These are phyloP conservation scores for Botryotinia convoluta DNA, from an alignment of 2,329 filamentous ascomycete genomes.

Conservation along the genomic window DNA sequence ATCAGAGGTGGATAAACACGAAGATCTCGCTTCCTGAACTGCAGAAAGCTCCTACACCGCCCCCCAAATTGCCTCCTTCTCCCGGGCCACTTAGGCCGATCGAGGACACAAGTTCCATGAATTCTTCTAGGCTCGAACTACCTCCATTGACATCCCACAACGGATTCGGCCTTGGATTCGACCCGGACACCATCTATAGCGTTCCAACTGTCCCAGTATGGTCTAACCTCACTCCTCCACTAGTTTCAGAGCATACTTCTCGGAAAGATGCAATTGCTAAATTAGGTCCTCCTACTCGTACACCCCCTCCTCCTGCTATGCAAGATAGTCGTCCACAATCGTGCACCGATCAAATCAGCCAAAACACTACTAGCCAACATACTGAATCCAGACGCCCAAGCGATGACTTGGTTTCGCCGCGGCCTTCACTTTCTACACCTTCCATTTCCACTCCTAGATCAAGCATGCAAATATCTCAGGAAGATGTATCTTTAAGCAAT, in stretches of 20 bases:
- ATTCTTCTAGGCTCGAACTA: slow-evolving; percentile 26
- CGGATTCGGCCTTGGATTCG: slow-evolving; percentile 29
- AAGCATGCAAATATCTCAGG: slow-evolving; percentile 19
- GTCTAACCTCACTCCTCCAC: slow-evolving; percentile 31
- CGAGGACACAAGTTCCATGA: slow-evolving; percentile 18
- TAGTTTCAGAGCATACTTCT: slow-evolving; percentile 22
- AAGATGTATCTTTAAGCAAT: slow-evolving; percentile 10
- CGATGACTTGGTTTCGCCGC: slow-evolving; percentile 35
- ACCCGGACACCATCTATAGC: slow-evolving; percentile 24
- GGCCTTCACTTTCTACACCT: slow-evolving; percentile 35
- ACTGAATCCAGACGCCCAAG: slow-evolving; percentile 35
- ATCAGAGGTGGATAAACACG: slow-evolving; percentile 18
- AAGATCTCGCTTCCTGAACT: slow-evolving; percentile 31
- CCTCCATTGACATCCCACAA: slow-evolving; percentile 31
- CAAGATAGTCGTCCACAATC: slow-evolving; percentile 21
- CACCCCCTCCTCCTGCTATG: slow-evolving; percentile 13
- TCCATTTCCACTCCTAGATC: slow-evolving; percentile 27
- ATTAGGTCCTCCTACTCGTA: slow-evolving; percentile 13
- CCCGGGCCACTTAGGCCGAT: slow-evolving; percentile 26
- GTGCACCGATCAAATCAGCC: slow-evolving; percentile 33
- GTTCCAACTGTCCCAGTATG: slow-evolving; percentile 26
- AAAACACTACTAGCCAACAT: slow-evolving; percentile 27
- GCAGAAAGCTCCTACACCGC: slow-evolving; percentile 41
- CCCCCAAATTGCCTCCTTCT: slow-evolving; percentile 40
- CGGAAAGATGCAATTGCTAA: slow-evolving; percentile 19